Conservation (phyloP, 2,329 filamentous ascomycete species). For the Penicillium nordicum region DNA sequence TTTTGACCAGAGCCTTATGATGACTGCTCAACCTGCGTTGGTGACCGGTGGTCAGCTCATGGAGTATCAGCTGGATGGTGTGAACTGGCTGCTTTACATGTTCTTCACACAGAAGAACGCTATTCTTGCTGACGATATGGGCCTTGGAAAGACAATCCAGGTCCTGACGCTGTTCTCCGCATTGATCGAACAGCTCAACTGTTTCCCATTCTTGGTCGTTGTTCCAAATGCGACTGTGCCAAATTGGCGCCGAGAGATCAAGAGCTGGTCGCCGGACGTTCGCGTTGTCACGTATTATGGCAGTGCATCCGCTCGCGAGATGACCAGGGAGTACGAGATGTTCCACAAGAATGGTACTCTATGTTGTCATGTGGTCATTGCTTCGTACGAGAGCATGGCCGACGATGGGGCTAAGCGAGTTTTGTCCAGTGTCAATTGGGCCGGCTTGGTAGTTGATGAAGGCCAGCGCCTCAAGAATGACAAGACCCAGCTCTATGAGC, state of each 20-base stretch:
- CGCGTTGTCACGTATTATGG: constrained; percentile 94
- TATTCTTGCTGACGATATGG: constrained; percentile 97
- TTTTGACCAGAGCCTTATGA: constrained; percentile 65
- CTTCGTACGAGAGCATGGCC: constrained; percentile 85
- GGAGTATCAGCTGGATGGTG: constrained; percentile 86
- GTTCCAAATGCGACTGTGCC: constrained; percentile 92
- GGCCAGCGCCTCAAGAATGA: constrained; percentile 95
- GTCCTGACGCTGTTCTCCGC: constrained; percentile 78
- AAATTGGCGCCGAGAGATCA: constrained; percentile 97
- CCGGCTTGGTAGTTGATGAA: constrained; percentile 87
- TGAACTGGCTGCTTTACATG: constrained; percentile 94
- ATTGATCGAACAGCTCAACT: constrained; percentile 65
- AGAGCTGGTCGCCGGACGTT: constrained; percentile 82
- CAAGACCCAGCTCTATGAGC: constrained; percentile 73
- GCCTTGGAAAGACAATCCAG: constrained; percentile 94
- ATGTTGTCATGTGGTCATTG: constrained; percentile 86
- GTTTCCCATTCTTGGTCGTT: constrained; percentile 89
- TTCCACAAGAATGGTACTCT: constrained; percentile 66
- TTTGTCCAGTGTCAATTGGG: constrained; percentile 74
- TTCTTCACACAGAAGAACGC: constrained; percentile 80
- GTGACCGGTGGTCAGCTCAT: constrained; percentile 79
- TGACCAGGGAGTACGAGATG: constrained; percentile 79
- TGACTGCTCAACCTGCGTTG: constrained; percentile 68
- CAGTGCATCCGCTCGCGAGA: constrained; percentile 66
- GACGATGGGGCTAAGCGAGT: constrained; percentile 65